These are phyloP conservation scores for Cenchrus americanus DNA, from an alignment of 176 grass and related monocot genomes.

Conservation along the genomic window DNA sequence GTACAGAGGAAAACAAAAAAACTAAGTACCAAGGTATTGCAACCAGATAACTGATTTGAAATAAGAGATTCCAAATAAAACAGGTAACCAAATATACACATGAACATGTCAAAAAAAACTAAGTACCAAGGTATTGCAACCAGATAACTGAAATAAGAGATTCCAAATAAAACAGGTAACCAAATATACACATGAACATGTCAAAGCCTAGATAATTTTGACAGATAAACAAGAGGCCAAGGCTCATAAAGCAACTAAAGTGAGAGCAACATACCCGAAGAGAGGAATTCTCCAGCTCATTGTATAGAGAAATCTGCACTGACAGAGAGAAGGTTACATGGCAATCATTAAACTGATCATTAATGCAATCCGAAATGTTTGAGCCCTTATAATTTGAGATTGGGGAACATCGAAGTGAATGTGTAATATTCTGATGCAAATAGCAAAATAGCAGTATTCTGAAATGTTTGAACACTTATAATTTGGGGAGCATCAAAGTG, in stretches of 20 bases:
- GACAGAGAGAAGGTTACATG: conserved; percentile 13
- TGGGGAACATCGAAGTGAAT: too few relatives aligned
- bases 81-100: background rate
- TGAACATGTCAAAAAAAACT: background rate
- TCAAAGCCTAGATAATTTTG: background rate
- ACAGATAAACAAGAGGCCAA: background rate
- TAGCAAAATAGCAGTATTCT: too few relatives aligned
- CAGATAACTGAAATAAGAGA: background rate
- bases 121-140: background rate
- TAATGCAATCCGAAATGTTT: background rate
- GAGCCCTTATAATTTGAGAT: background rate
- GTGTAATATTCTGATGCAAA: too few relatives aligned
- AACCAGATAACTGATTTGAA: conserved; percentile 10
- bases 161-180: background rate
- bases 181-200: conserved; percentile 2
- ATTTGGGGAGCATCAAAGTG: too few relatives aligned
- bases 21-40: background rate
- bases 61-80: conserved; percentile 1
- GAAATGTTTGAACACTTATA: too few relatives aligned
- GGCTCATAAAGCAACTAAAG: background rate
- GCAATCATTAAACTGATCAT: background rate
- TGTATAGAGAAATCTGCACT: conserved; percentile 39
- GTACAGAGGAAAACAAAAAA: background rate
- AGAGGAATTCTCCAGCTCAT: conserved; percentile 93
- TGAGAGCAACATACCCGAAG: conserved; percentile 61